Percentiles rank a stretch among this genome's conserved stretches.
phyloP scores from a whole-genome alignment of 2,329 filamentous ascomycete species.

The Chrysosporium queenslandicum region DNA sequence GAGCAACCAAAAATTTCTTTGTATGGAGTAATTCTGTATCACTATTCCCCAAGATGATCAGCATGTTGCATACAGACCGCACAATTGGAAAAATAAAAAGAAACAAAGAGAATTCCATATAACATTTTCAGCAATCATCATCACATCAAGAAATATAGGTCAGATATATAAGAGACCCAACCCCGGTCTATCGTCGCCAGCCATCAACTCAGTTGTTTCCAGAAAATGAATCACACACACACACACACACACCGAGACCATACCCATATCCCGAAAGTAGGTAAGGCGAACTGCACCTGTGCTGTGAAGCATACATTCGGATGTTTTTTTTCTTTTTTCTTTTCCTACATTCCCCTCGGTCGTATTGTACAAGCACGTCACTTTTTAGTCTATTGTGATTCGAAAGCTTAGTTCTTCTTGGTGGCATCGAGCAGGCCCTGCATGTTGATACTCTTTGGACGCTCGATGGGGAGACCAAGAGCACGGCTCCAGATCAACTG shows the following conservation, averaged over 20 bases:
- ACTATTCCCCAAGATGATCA: not conserved
- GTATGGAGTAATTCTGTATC: no score
- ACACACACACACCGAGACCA: no score
- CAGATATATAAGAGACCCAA: not conserved
- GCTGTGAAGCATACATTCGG: not conserved
- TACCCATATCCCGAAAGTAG: not conserved
- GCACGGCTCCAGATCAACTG: slow-evolving; percentile 96
- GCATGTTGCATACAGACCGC: not conserved
- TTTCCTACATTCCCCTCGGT: not conserved
- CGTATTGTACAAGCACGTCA: not conserved
- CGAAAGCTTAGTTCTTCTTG: slow-evolving; percentile 14
- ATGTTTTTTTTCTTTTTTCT: not conserved
- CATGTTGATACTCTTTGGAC: slow-evolving; percentile 94
- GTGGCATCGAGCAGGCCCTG: slow-evolving; percentile 66
- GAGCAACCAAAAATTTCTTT: no score
- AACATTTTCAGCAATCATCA: not conserved
- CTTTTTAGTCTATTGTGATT: not conserved
- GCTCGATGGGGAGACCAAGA: slow-evolving; percentile 87
- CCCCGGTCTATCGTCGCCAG: not conserved
- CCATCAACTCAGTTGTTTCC: not conserved
- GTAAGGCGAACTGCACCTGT: not conserved
- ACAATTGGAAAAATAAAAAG: not conserved
- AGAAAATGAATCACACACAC: no score
- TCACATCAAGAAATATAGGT: not conserved
- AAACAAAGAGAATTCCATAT: no score